These are phyloP conservation scores for Lathyrus sativus DNA, from an alignment of 306 rosid species.

Conservation along the genomic window DNA sequence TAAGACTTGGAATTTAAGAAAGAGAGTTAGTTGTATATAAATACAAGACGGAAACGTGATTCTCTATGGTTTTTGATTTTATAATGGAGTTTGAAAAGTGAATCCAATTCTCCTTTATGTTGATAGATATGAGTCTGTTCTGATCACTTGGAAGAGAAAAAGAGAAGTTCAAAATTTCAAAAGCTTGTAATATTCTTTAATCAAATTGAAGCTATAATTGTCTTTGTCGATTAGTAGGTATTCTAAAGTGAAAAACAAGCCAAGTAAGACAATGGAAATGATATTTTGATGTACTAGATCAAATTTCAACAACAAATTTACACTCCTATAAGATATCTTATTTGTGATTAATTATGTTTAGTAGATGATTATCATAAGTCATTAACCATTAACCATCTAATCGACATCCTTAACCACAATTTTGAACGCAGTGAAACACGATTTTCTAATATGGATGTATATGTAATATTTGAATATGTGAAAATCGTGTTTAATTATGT, in stretches of 20 bases:
- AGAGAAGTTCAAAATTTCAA: conserved; percentile 42
- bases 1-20: conserved; percentile 12
- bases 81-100: conserved; percentile 39
- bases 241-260: conserved; percentile 37
- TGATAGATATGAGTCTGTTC: conserved; percentile 53
- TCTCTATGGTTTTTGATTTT: conserved; percentile 40
- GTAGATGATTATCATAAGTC: too few relatives aligned
- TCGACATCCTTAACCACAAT: too few relatives aligned
- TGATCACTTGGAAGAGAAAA: conserved; percentile 44
- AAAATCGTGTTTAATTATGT: too few relatives aligned
- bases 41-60: conserved; percentile 52
- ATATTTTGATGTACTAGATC: too few relatives aligned
- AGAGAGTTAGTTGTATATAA: conserved; percentile 30
- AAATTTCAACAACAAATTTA: too few relatives aligned
- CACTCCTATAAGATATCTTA: too few relatives aligned
- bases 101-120: conserved; percentile 49
- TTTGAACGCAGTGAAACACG: too few relatives aligned
- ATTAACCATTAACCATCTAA: too few relatives aligned
- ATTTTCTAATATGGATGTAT: too few relatives aligned
- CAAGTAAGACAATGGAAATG: background rate
- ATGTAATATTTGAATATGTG: too few relatives aligned
- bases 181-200: conserved; percentile 49
- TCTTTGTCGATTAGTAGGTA: conserved; percentile 41
- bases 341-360: too few relatives aligned
- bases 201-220: conserved; percentile 36